Conservation (phyloP, 2,329 filamentous ascomycete species). For the Chrysosporium queenslandicum region DNA sequence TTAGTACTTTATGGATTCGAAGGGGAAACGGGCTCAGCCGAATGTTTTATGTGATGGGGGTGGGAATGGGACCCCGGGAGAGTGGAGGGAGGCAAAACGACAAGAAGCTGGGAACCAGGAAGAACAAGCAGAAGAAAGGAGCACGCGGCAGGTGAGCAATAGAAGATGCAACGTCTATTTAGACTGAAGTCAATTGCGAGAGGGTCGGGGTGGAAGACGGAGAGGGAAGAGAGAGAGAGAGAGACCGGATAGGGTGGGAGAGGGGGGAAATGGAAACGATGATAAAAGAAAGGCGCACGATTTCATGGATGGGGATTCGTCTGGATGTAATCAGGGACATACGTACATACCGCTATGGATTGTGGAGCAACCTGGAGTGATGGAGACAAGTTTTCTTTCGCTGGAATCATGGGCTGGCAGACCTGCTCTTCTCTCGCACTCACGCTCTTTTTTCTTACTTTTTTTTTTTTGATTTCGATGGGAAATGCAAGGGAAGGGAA, state of each 20-base stretch:
- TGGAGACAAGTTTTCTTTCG: background rate
- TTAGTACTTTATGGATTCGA: background rate
- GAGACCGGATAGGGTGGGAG: background rate
- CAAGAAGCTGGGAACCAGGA: constrained; percentile 12
- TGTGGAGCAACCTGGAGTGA: constrained; percentile 3
- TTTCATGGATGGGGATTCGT: constrained; percentile 7
- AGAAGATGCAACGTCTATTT: constrained; percentile 13
- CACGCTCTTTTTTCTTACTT: background rate
- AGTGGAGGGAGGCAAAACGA: background rate
- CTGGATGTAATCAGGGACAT: constrained; percentile 4
- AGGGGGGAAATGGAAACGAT: background rate
- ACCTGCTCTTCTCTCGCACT: background rate
- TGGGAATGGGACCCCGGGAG: background rate
- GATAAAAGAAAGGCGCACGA: constrained; percentile 4
- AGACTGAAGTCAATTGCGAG: constrained; percentile 10
- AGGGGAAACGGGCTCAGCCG: background rate
- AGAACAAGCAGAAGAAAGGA: background rate
- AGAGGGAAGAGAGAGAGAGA: background rate
- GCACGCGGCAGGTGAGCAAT: background rate
- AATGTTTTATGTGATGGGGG: constrained; percentile 9
- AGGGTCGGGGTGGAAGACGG: background rate
- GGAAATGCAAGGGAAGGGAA: background rate
- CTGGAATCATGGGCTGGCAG: background rate
- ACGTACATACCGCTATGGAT: background rate
- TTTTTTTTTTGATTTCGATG: background rate